Conservation (phyloP, 805 yeast genomes). For the Nakazawaea laoshanensis region DNA sequence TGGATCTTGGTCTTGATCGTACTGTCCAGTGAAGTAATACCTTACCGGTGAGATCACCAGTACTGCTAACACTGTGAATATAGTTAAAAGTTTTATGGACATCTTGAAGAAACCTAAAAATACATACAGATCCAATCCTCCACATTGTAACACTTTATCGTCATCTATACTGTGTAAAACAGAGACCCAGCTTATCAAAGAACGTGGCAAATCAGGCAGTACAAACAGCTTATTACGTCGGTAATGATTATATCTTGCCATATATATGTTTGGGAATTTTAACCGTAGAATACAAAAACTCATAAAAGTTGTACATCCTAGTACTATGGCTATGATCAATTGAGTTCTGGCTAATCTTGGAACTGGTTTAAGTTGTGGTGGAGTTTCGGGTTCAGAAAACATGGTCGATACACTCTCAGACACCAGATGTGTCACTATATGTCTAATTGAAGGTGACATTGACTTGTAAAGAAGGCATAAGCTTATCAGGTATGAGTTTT, state of each 20-base stretch:
- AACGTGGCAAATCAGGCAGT: conserved; percentile 51
- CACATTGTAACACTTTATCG: conserved; percentile 44
- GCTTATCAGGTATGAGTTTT: neutral
- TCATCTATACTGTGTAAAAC: conserved; percentile 36
- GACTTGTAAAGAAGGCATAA: neutral
- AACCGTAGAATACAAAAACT: conserved; percentile 65
- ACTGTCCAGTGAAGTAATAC: conserved; percentile 40
- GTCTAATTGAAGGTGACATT: neutral
- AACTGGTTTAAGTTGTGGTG: conserved; percentile 13
- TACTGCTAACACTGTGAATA: conserved; percentile 37
- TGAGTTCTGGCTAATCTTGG: conserved; percentile 70
- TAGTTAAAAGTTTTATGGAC: conserved; percentile 37
- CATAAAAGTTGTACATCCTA: conserved; percentile 64
- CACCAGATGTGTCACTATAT: neutral
- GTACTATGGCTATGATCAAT: conserved; percentile 52
- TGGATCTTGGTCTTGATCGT: conserved; percentile 24
- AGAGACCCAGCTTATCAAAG: conserved; percentile 46
- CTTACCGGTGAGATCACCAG: conserved; percentile 44
- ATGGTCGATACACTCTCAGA: neutral
- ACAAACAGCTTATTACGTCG: conserved; percentile 30
- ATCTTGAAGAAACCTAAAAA: conserved; percentile 50
- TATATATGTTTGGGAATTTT: conserved; percentile 74
- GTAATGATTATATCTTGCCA: conserved; percentile 59
- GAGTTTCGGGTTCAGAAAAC: too few species aligned
- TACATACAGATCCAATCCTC: conserved; percentile 53